Evolutionary conservation across 768 basidiomycete species (phyloP), one percentile per base, ranked within the genome.

Genomic region (Suillus spraguei): DNA sequence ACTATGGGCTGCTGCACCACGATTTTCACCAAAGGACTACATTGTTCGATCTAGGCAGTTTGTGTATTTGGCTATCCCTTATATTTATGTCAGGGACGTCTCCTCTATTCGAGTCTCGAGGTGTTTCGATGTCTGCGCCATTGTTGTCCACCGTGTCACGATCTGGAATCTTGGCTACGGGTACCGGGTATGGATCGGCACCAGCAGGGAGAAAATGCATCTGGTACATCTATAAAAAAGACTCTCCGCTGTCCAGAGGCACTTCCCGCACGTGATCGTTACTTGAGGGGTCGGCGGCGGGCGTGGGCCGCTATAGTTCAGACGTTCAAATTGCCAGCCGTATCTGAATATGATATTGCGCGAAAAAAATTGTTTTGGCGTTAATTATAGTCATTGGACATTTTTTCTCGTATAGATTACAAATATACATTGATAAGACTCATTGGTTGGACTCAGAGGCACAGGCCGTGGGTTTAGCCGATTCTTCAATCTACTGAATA

Each of bases 81-180:
- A n/a, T n/a, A 47, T 52, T 67, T 56, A 58, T 63, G 47, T 49
- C 35, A 68, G 65, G 67, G 82, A 84, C 80, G 9, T 67, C 81
- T 5, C 74, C 78, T 4, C 75, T 47, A n/a, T 24, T 17, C 46
- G 46, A 80, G 41, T 74, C 77, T 14, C 79, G 79, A 0, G 85
- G 84, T 1, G 79, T 89, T 63, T 80, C 85, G 0, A 75, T 93
- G 32, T 87, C 91, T 2, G 91, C 91, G 1, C 90, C 92, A 1
- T 95, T 87, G 72, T 88, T 83, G 28, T 76, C 85, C 46, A 80
- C 89, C 2, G 70, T 94, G 36, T 87, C 88, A 4, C 63, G 80
- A 0, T 80, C 77, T 5, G 91, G 89, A 0, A 70, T 87, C 38
- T 70, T 93, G 20, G 90, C 87, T 17, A 89, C 85, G 7, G 87